A percentile compares a stretch with the other conserved stretches of the same genome.
Evolutionary conservation across 805 yeast species (phyloP).

Genomic region (Ogataea wickerhamii): DNA sequence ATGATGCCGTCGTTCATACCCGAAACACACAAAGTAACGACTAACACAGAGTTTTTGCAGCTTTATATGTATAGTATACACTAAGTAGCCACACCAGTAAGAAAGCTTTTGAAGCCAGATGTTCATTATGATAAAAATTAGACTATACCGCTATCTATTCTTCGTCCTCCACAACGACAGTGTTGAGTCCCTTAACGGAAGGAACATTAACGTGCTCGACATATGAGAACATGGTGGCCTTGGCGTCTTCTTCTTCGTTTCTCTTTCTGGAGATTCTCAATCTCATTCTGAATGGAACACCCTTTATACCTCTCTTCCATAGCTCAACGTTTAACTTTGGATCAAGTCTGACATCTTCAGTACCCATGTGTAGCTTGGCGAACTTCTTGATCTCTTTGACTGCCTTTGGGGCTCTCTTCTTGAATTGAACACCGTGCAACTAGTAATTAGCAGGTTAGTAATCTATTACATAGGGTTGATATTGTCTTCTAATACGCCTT

Average conservation of each 20-base stretch:
- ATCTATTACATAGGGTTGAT: neutral
- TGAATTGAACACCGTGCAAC: conserved; percentile 98
- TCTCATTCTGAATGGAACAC: conserved; percentile 97
- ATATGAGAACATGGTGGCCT: conserved; percentile 94
- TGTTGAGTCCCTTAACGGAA: conserved; percentile 94
- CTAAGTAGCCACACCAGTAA: neutral
- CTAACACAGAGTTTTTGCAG: no score
- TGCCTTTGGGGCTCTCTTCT: conserved; percentile 99
- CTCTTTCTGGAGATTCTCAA: conserved; percentile 95
- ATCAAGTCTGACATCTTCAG: conserved; percentile 97
- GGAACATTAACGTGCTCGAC: conserved; percentile 97
- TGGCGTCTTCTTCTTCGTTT: conserved; percentile 99
- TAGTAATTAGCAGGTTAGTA: conserved; percentile 25
- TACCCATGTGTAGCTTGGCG: conserved; percentile 98
- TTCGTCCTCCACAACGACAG: conserved; percentile 86
- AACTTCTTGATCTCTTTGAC: conserved; percentile 99
- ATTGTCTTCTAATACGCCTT: neutral
- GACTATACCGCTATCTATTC: conserved; percentile 27
- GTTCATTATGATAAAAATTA: conserved; percentile 8
- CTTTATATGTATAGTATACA: no score
- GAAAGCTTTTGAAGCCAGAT: conserved; percentile 1
- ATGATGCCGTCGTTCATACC: no score
- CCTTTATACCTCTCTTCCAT: conserved; percentile 99
- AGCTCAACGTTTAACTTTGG: conserved; percentile 97
- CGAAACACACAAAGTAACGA: no score